These are phyloP conservation scores for Funneliformis geosporum DNA, from an alignment of 192 early-diverging fungal species.

Conservation along the genomic window DNA sequence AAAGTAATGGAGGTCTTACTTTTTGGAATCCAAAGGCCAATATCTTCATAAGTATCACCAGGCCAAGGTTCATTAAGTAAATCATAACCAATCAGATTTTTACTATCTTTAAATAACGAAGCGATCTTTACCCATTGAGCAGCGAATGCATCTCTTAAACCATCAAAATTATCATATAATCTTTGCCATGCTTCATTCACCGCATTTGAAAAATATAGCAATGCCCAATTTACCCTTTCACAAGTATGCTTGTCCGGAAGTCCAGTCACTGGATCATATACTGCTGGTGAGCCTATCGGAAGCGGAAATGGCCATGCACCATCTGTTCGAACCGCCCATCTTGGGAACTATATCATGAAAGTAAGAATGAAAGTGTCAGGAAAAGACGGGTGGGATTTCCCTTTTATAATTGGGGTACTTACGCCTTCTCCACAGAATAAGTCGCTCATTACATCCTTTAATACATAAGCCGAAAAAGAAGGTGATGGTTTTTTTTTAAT, in stretches of 20 bases:
- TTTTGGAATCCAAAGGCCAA: conserved; percentile 47
- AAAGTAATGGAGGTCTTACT: background rate
- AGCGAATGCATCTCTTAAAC: conserved; percentile 56
- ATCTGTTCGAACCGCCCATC: background rate
- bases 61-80: conserved; percentile 68
- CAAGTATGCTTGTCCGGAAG: conserved; percentile 39
- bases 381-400: background rate
- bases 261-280: conserved; percentile 40
- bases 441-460: background rate
- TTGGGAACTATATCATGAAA: background rate
- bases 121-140: conserved; percentile 60
- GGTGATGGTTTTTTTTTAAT: conserved; percentile 54
- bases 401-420: background rate
- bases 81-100: conserved; percentile 64
- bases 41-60: conserved; percentile 47
- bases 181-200: conserved; percentile 53
- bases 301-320: background rate
- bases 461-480: conserved; percentile 47
- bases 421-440: background rate
- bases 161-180: conserved; percentile 59
- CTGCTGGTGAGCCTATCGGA: background rate
- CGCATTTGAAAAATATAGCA: conserved; percentile 43
- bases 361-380: background rate
- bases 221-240: conserved; percentile 41
- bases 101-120: conserved; percentile 42